Base-by-base conservation (phyloP, 2,329 filamentous ascomycete genomes). In the Pyrenophora tritici-repentis region DNA sequence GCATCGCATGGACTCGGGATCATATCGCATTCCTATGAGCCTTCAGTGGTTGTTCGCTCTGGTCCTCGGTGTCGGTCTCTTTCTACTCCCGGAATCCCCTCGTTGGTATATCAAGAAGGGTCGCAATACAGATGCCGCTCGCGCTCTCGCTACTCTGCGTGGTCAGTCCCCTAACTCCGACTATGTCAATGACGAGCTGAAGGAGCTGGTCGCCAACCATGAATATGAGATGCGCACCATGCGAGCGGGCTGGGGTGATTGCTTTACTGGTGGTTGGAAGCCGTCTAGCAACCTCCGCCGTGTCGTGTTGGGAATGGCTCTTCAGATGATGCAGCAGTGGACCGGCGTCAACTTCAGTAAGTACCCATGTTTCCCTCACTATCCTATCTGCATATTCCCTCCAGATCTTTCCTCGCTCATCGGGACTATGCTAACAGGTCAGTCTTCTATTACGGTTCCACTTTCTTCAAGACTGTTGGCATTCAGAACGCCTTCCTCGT, bases 141-240 rank as follows among this genome's bases (percentile, higher is more conserved):
- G 74, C 1, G 77, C 84, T 10, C 82, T 96, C 6, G 75, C 83
- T 50, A 82, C 80, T 50, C 83, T 96, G 26, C 89, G 91, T 71
- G 89, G 88, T 54, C 88, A 95, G 77, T 81, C 87, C 41, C 67
- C 75, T 45, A 84, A 88, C 47, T 92, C 88, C 17, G 83, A 88
- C 56, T 91, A 84, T 73, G 86, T 96, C 75, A 84, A 88, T 76
- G 78, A 84, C 55, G 91, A 96, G 76, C 81, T 95, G 38, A 83
- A 88, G 36, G 91, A 96, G 78, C 90, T 96, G 60, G 82, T 94
- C 53, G 91, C 90, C 79, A 96, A 95, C 81, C 84, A 93, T 75
- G 89, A 90, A 76, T 91, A 93, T 72, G 91, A 96, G 80, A 58
- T 57, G 35, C 61, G 62, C 43, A 51, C 66, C 40, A 69, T 86